phyloP scores from a whole-genome alignment of 208 protist species.

The Entamoeba histolytica region DNA sequence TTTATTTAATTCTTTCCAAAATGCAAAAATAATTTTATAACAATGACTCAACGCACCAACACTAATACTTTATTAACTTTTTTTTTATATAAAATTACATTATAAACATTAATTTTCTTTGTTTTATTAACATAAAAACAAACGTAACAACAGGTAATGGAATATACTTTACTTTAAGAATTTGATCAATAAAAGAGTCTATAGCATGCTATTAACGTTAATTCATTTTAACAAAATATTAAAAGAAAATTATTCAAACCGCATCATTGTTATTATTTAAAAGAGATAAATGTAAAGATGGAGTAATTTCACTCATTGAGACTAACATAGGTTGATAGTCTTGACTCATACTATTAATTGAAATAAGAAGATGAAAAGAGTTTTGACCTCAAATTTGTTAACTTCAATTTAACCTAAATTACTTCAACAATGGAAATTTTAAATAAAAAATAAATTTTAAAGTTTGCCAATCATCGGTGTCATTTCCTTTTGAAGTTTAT shows the following conservation, averaged over 20 bases:
- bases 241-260: no score
- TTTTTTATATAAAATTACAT: no score
- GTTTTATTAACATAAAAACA: background rate
- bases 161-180: background rate
- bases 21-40: background rate
- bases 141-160: background rate
- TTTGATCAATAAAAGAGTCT: background rate
- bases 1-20: background rate
- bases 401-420: no score
- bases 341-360: background rate
- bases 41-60: background rate
- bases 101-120: no score
- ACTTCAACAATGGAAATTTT: no score
- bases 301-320: background rate
- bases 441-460: no score
- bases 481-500: no score
- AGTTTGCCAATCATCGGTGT: no score
- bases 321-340: background rate
- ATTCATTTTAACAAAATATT: no score
- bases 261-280: no score
- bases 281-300: background rate
- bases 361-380: no score
- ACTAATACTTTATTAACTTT: background rate
- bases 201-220: background rate
- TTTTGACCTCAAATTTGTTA: no score